Evolutionary conservation across 805 yeast species (phyloP), one percentile per base, ranked within the genome.

Genomic region (Candida adriatica): DNA sequence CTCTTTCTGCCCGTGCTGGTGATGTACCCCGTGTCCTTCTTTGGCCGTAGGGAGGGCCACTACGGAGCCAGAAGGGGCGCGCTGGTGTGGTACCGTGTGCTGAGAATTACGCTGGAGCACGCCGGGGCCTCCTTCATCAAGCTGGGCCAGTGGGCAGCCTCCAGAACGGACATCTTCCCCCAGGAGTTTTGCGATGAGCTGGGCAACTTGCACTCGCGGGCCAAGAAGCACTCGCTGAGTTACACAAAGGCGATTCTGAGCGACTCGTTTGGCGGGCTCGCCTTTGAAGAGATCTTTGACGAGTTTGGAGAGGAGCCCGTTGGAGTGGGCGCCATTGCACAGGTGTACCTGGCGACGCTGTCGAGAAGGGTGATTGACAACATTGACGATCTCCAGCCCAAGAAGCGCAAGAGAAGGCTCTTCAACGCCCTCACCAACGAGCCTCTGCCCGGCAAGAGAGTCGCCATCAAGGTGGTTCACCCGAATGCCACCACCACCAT

Each of bases 271-370:
- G 58, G 61, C 13, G 73, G 71, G 16, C 48, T 64, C 46, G 58
- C 64, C 7, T 16, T 70, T 40, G 83, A 81, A 11, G 85, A 84
- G 21, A 72, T 87, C 6, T 92, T 90, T 55, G 87, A 79, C 18
- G 85, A 79, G 41, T 84, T 92, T 47, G 60, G 72, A 20, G 76
- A 73, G 18, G 64, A 54, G 23, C 97, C 97, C 0, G 60, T 88
- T 6, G 98, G 98, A 1, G 90, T 90, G n/a, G 98, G 98, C 10
- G 96, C 98, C 2, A 92, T 92, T 61, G 98, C 96, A 2, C 98
- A 92, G 57, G 98, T 92, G 3, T 84, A 90, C 57, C 57, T 72
- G 23, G 96, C 83, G 2, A 76, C 74, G 42, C 57, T 85, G 16
- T 70, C 76, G 11, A 50, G 58, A 13, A 58, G 59, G 24, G 68